A percentile compares a stretch with the other conserved stretches of the same genome.
Evolutionary conservation across 441 rosid genomes (phyloP).

Genomic region (Aquilaria agallochum): DNA sequence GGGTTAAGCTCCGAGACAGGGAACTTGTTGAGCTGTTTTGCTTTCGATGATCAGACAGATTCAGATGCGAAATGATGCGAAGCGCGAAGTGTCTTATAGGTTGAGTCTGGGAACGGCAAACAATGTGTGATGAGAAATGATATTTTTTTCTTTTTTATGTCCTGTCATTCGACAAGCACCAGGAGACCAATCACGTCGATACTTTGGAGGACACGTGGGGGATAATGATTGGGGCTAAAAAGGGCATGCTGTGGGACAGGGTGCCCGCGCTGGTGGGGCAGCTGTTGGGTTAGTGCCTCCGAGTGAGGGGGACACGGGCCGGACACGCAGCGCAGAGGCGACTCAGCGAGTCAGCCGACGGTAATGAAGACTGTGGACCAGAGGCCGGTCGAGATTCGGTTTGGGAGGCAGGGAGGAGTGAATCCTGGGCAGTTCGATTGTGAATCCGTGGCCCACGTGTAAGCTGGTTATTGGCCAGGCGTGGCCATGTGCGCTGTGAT

Average conservation of each 20-base stretch:
- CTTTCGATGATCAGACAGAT: too few species aligned
- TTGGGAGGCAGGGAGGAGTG: neutral
- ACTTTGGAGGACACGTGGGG: neutral
- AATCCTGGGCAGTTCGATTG: conserved; percentile 27
- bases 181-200: conserved; percentile 15
- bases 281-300: conserved; percentile 18
- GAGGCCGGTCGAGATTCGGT: conserved; percentile 24
- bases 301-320: conserved; percentile 40
- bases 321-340: conserved; percentile 32
- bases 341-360: conserved; percentile 4
- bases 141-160: neutral
- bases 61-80: conserved; percentile 8
- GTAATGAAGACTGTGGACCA: conserved; percentile 31
- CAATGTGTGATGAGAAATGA: conserved; percentile 5
- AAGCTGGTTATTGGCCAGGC: conserved; percentile 21
- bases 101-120: neutral
- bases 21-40: too few species aligned
- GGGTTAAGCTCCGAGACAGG: neutral
- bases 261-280: conserved; percentile 32
- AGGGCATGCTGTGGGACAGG: conserved; percentile 13
- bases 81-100: conserved; percentile 28
- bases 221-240: conserved; percentile 7
- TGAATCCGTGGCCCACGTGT: conserved; percentile 27
- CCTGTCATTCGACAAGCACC: conserved; percentile 5
- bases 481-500: conserved; percentile 22